Conservation (phyloP, 345 rosid species). For the Stellera chamaejasme region DNA sequence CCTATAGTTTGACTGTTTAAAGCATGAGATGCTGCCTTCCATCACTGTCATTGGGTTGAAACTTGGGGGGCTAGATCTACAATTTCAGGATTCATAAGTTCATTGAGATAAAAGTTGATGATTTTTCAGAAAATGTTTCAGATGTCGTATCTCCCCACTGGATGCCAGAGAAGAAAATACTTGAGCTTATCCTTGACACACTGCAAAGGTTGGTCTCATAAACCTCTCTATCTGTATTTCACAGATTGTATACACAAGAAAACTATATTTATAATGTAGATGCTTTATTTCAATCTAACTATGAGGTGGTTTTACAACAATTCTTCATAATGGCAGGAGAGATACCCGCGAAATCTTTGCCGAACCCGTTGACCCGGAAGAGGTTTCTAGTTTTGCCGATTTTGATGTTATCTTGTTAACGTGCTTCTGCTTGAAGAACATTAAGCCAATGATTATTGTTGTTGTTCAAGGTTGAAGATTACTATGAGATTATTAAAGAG, state of each 20-base stretch:
- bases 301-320: no score
- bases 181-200: slow-evolving; percentile 37
- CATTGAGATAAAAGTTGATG: background rate
- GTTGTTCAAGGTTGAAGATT: slow-evolving; percentile 43
- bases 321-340: slow-evolving; percentile 29
- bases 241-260: slow-evolving; percentile 1
- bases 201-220: slow-evolving; percentile 42
- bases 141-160: slow-evolving; percentile 7
- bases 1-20: slow-evolving; percentile 10
- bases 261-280: background rate
- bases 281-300: no score
- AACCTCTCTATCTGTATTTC: background rate
- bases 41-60: slow-evolving; percentile 8
- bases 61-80: slow-evolving; percentile 1
- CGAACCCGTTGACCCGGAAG: slow-evolving; percentile 47
- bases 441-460: slow-evolving; percentile 9
- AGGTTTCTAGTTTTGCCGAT: slow-evolving; percentile 29
- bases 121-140: slow-evolving; percentile 24
- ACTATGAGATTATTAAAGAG: slow-evolving; percentile 49
- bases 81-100: background rate
- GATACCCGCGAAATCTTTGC: slow-evolving; percentile 59
- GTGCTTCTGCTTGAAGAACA: background rate
- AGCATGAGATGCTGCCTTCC: slow-evolving; percentile 11
- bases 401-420: slow-evolving; percentile 1
- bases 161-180: slow-evolving; percentile 38